Conservation (phyloP, 805 yeast genomes). For the Naumovozyma dairenensis region DNA sequence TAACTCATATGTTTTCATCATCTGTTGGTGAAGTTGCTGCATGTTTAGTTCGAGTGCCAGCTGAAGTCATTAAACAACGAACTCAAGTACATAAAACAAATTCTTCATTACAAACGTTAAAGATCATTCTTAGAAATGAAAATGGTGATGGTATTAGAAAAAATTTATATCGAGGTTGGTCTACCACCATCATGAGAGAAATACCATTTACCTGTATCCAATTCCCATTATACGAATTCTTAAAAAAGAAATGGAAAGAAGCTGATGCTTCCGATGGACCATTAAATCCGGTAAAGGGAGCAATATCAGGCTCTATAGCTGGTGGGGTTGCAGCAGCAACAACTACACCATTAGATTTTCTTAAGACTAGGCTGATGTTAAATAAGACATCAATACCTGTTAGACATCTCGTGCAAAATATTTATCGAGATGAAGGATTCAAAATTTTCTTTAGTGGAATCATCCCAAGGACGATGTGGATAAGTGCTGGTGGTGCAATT, state of each 20-base stretch:
- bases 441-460: slow-evolving; percentile 70
- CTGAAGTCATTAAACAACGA: slow-evolving; percentile 91
- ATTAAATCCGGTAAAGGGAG: slow-evolving; percentile 60
- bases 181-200: slow-evolving; percentile 85
- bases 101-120: slow-evolving; percentile 59
- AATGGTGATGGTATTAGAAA: slow-evolving; percentile 68
- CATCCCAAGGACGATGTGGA: slow-evolving; percentile 96
- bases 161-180: slow-evolving; percentile 90
- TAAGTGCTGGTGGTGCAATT: slow-evolving; percentile 96
- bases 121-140: slow-evolving; percentile 47
- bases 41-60: slow-evolving; percentile 90
- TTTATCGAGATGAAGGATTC: slow-evolving; percentile 65
- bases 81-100: slow-evolving; percentile 61
- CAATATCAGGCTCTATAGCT: slow-evolving; percentile 72
- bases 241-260: slow-evolving; percentile 55
- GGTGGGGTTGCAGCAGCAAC: slow-evolving; percentile 76
- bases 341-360: slow-evolving; percentile 72
- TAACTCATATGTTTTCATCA: slow-evolving; percentile 79
- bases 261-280: slow-evolving; percentile 18
- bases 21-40: slow-evolving; percentile 89
- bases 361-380: slow-evolving; percentile 82
- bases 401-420: slow-evolving; percentile 36
- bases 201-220: slow-evolving; percentile 95
- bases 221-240: slow-evolving; percentile 82
- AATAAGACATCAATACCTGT: slow-evolving; percentile 39